Percentiles rank a stretch among this genome's conserved stretches.
Evolutionary conservation across 2,329 filamentous ascomycete genomes (phyloP).

Genomic region (Hymenotorrendiella dingleyae): DNA sequence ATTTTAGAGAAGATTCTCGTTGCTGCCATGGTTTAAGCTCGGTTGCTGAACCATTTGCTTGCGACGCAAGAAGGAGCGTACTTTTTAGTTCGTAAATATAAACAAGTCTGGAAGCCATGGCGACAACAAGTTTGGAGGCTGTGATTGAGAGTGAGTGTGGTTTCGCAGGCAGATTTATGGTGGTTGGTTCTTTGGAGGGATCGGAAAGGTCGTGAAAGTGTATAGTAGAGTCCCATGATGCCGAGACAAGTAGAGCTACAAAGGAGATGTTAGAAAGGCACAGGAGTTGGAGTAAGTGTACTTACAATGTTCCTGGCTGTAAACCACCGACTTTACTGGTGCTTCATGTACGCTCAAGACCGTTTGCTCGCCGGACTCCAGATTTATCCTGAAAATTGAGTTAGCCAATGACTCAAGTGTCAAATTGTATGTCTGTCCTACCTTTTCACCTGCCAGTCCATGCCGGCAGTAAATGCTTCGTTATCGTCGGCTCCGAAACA

Average conservation of each 20-base stretch:
- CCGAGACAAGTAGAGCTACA: conserved; percentile 70
- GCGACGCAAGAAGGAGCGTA: conserved; percentile 51
- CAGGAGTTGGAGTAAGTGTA: conserved; percentile 3
- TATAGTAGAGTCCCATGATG: conserved; percentile 88
- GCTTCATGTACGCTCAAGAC: conserved; percentile 72
- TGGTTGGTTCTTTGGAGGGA: conserved; percentile 49
- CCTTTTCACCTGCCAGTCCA: conserved; percentile 83
- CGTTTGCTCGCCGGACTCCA: conserved; percentile 65
- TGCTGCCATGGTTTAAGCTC: conserved; percentile 80
- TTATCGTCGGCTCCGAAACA: conserved; percentile 81
- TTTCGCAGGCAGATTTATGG: conserved; percentile 72
- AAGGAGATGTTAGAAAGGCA: conserved; percentile 5
- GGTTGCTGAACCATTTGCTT: conserved; percentile 38
- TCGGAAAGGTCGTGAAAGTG: conserved; percentile 68
- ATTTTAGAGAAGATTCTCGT: conserved; percentile 89
- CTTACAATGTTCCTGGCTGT: conserved; percentile 65
- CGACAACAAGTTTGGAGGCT: conserved; percentile 79
- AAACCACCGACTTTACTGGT: conserved; percentile 78
- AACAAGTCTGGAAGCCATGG: conserved; percentile 89
- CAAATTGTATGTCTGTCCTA: conserved; percentile 30
- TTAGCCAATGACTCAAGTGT: background rate
- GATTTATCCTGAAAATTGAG: conserved; percentile 51
- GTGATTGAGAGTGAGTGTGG: conserved; percentile 81
- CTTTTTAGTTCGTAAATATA: conserved; percentile 86
- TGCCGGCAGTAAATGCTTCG: conserved; percentile 77